Base-by-base conservation (phyloP, 1,284 basidiomycete species). In the Xerocomus minutiporus region DNA sequence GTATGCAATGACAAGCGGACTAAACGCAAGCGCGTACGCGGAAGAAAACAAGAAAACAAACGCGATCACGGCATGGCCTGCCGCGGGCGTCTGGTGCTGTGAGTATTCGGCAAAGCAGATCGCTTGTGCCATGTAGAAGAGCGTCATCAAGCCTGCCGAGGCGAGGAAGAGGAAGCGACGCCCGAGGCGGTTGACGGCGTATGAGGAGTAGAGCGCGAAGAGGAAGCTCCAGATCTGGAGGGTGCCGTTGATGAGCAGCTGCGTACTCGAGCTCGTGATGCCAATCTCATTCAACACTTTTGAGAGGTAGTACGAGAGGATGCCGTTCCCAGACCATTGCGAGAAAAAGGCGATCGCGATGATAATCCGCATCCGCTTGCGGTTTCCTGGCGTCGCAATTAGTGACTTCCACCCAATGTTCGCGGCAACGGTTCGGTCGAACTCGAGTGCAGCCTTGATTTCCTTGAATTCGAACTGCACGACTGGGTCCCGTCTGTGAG, bases 141-240 rank as follows among this genome's bases (percentile, higher is more conserved):
- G 42, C 35, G 79, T 62, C 88, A 92, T 92, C 57, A 84, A 79
- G 9, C 60, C 64, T n/a, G 73, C 75, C 0, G 84, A 88, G 31
- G 72, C 68, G 58, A 92, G 60, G 77, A 85, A 85, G 15, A 88
- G 75, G 55, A 77, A 57, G 29, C 85, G 79, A 55, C 86, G 81
- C 17, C 85, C 86, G 38, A 79, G 67, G 49, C 71, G 75, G 55
- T 88, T 80, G 56, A 82, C 79, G 56, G 66, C 63, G 29, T 29
- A 29, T 29, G 29, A 29, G 7, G 29, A 29, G 29, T 29, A 29
- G 29, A 29, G 29, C 2, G 29, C 29, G 29, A 9, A 9, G 29
- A 29, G 1, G 57, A 87, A 71, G 65, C 88, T 89, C 84, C 84
- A 89, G 57, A 88, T 84, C 61, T 87, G 82, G 28, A 92, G 77